Conservation (phyloP, 257 asterid genomes). For the Lithospermum erythrorhizon region DNA sequence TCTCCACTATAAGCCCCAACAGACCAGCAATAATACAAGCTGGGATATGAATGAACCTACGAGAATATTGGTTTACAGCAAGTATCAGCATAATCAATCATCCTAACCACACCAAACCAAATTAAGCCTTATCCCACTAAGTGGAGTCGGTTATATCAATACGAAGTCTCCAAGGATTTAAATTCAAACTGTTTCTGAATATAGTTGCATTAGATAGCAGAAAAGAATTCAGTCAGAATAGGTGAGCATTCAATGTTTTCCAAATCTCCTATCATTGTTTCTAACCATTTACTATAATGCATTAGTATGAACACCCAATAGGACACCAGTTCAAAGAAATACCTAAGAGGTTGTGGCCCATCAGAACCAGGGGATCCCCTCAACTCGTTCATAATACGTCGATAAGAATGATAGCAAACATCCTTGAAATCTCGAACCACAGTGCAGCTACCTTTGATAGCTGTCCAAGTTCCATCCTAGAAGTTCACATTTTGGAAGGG, state of each 20-base stretch:
- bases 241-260: no score
- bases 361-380: slow-evolving; percentile 42
- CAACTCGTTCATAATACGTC: slow-evolving; percentile 50
- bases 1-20: slow-evolving; percentile 68
- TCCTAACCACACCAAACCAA: no score
- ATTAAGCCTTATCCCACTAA: no score
- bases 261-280: not conserved
- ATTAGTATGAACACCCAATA: not conserved
- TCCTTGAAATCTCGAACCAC: slow-evolving; percentile 84
- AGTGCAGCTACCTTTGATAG: slow-evolving; percentile 75
- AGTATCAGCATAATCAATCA: slow-evolving; percentile 1
- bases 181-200: not conserved
- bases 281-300: not conserved
- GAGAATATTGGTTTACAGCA: slow-evolving; percentile 4
- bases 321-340: not conserved
- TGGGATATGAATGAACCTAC: slow-evolving; percentile 75
- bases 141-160: no score
- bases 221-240: no score
- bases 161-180: no score
- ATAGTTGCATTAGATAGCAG: not conserved
- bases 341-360: slow-evolving; percentile 67
- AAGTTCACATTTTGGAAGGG: slow-evolving; percentile 7
- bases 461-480: slow-evolving; percentile 93
- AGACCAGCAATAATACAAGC: slow-evolving; percentile 75
- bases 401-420: slow-evolving; percentile 72